Evolutionary conservation across 2,329 filamentous ascomycete genomes (phyloP).

Genomic region (Penicillium sp.): DNA sequence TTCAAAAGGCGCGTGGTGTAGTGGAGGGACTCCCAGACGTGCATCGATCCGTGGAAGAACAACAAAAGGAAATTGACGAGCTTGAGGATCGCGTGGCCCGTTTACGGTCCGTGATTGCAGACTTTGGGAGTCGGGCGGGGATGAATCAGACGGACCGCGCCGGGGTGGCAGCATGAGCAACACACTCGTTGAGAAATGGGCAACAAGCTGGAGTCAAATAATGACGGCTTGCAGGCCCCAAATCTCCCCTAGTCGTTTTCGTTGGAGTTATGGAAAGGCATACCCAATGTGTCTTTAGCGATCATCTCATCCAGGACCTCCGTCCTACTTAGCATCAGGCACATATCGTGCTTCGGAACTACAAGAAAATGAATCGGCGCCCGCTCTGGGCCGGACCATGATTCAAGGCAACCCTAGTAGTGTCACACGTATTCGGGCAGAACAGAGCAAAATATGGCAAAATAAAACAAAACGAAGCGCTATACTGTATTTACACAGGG

Average conservation of each 20-base stretch:
- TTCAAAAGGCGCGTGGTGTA: conserved; percentile 68
- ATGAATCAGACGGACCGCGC: conserved; percentile 1
- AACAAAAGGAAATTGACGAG: conserved; percentile 44
- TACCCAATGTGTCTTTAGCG: conserved; percentile 16
- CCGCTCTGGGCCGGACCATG: background rate
- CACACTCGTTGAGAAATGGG: background rate
- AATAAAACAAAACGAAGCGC: background rate
- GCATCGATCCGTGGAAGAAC: conserved; percentile 44
- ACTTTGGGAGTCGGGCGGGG: conserved; percentile 39
- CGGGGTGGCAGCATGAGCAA: background rate
- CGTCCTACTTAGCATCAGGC: background rate
- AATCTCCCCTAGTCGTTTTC: background rate
- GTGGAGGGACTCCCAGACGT: conserved; percentile 46
- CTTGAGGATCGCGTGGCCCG: conserved; percentile 41
- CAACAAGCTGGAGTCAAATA: background rate
- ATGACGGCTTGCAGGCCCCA: background rate
- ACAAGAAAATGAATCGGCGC: conserved; percentile 7
- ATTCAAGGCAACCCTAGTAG: background rate
- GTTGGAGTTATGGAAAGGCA: conserved; percentile 19
- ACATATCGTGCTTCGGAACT: conserved; percentile 5
- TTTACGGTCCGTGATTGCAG: conserved; percentile 40
- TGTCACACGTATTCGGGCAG: background rate
- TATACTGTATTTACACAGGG: background rate
- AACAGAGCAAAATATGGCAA: background rate
- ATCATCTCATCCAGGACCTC: conserved; percentile 1